Conservation (phyloP, 305 asterid species). For the Salvia sclarea region DNA sequence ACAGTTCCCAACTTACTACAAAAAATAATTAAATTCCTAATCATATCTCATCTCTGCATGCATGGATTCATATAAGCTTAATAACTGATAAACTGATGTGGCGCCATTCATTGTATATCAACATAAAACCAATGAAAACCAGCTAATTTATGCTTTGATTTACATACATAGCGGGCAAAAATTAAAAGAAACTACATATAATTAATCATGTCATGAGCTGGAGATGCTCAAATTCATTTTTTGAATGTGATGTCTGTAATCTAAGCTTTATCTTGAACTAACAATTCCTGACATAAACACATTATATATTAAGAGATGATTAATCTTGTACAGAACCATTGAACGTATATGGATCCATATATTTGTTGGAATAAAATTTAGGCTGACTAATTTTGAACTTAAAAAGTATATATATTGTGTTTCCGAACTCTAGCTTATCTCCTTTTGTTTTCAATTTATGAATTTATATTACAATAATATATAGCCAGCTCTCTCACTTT, state of each 20-base stretch:
- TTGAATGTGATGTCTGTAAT: background rate
- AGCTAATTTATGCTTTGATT: slow-evolving; percentile 18
- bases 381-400: background rate
- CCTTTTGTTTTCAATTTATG: background rate
- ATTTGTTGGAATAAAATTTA: background rate
- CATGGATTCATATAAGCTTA: background rate
- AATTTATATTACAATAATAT: background rate
- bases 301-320: background rate
- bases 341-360: background rate
- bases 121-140: background rate
- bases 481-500: too few relatives aligned
- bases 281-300: background rate
- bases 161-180: background rate
- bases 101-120: slow-evolving; percentile 15
- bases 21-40: too few relatives aligned
- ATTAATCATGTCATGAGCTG: slow-evolving; percentile 15
- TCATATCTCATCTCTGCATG: background rate
- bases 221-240: background rate
- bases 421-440: too few relatives aligned
- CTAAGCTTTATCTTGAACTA: background rate
- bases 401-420: too few relatives aligned
- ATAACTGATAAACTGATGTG: background rate
- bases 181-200: background rate
- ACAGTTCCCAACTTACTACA: background rate
- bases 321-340: slow-evolving; percentile 1